Percentiles rank a stretch among this genome's conserved stretches.
Conservation (phyloP, 148 eudicot genomes). For the Diospyros kaki region DNA sequence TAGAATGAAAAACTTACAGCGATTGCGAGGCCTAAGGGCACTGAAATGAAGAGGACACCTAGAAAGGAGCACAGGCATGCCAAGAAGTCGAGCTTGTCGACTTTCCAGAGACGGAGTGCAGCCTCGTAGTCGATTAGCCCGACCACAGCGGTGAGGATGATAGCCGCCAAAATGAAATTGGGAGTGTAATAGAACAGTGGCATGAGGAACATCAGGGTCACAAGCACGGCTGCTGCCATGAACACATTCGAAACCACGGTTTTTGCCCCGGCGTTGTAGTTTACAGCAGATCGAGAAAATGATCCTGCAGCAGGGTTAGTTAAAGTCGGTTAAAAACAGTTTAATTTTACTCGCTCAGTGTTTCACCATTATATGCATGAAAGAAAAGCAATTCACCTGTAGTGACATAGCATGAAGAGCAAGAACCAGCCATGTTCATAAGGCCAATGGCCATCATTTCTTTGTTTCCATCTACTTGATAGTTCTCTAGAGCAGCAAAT, state of each 20-base stretch:
- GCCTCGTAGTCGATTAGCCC: constrained; percentile 80
- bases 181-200: constrained; percentile 83
- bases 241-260: constrained; percentile 79
- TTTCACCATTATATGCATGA: neutral
- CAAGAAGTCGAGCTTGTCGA: constrained; percentile 82
- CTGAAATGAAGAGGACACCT: constrained; percentile 89
- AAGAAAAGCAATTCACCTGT: constrained; percentile 43
- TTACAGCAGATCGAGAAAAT: constrained; percentile 93
- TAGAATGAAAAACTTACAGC: constrained; percentile 53
- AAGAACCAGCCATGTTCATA: constrained; percentile 96
- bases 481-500: constrained; percentile 78
- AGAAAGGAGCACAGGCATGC: constrained; percentile 74
- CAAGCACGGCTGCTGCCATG: constrained; percentile 78
- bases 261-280: constrained; percentile 86
- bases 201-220: constrained; percentile 83
- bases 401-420: constrained; percentile 88
- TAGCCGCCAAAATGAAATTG: constrained; percentile 70
- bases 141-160: constrained; percentile 84
- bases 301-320: constrained; percentile 47
- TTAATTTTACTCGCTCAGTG: neutral
- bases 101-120: constrained; percentile 68
- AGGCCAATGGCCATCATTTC: constrained; percentile 98
- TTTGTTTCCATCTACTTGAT: constrained; percentile 97
- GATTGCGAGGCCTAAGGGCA: constrained; percentile 80
- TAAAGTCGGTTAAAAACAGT: neutral